phyloP scores from a whole-genome alignment of 306 rosid genomes.

The Prunus dulcis region DNA sequence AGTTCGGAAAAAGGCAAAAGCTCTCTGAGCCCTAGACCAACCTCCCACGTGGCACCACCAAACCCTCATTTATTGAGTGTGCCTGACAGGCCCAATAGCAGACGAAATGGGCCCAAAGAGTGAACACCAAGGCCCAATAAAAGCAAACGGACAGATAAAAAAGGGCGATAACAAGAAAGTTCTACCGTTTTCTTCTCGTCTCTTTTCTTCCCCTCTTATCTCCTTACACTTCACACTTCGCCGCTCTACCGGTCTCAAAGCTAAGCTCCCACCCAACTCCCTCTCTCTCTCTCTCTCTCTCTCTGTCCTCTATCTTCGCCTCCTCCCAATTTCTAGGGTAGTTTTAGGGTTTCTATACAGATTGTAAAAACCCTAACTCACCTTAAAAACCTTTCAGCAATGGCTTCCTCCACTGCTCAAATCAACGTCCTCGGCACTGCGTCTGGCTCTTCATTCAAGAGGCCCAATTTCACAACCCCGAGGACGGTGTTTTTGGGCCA shows the following conservation, averaged over 20 bases:
- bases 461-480: constrained; percentile 10
- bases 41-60: not conserved
- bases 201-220: not conserved
- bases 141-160: no score
- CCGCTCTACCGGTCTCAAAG: no score
- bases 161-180: no score
- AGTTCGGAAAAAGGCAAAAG: no score
- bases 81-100: no score
- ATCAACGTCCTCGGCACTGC: not conserved
- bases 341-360: constrained; percentile 7
- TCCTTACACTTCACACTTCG: not conserved
- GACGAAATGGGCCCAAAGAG: no score
- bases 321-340: not conserved
- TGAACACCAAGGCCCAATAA: no score
- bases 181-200: not conserved
- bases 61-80: not conserved
- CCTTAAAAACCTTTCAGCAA: not conserved
- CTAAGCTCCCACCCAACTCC: no score
- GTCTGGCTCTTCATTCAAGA: not conserved
- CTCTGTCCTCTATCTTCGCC: not conserved
- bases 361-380: not conserved
- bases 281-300: not conserved
- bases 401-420: constrained; percentile 9
- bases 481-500: constrained; percentile 8
- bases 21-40: no score